Conservation (phyloP, 2,329 filamentous ascomycete species). For the Neodidymelliopsis sp. region DNA sequence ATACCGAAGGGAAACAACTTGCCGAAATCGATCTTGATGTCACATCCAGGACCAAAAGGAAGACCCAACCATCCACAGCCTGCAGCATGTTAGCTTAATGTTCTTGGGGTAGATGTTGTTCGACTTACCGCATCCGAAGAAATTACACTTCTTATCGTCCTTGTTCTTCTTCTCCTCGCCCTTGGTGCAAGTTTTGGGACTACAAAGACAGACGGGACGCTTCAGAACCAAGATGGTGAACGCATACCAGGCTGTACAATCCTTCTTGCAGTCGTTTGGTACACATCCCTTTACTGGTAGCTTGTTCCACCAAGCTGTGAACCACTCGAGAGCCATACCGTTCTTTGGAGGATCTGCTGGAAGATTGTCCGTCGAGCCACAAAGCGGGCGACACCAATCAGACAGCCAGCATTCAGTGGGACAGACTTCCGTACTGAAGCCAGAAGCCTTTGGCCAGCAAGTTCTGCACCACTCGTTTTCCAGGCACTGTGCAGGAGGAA, state of each 20-base stretch:
- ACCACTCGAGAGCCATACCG: constrained; percentile 3
- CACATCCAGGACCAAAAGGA: constrained; percentile 26
- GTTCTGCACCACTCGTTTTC: not conserved
- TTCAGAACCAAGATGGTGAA: constrained; percentile 16
- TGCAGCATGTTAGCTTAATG: constrained; percentile 4
- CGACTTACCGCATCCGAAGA: constrained; percentile 28
- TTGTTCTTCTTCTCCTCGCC: constrained; percentile 20
- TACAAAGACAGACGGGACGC: constrained; percentile 22
- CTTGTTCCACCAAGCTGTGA: constrained; percentile 17
- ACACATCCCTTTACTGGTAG: constrained; percentile 13
- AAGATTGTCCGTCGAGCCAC: not conserved
- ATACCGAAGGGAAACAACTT: constrained; percentile 18
- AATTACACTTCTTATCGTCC: constrained; percentile 22
- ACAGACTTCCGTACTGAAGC: not conserved
- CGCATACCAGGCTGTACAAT: constrained; percentile 12
- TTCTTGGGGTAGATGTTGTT: not conserved
- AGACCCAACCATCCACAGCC: constrained; percentile 37
- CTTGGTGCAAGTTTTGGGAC: constrained; percentile 18
- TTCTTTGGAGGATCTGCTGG: not conserved
- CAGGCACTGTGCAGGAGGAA: not conserved
- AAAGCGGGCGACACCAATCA: constrained; percentile 15
- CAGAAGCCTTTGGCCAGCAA: constrained; percentile 1
- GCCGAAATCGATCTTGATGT: not conserved
- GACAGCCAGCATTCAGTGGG: constrained; percentile 17
- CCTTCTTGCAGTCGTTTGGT: constrained; percentile 20